Evolutionary conservation across 2,329 filamentous ascomycete genomes (phyloP).

Genomic region (Fusarium camptoceras): DNA sequence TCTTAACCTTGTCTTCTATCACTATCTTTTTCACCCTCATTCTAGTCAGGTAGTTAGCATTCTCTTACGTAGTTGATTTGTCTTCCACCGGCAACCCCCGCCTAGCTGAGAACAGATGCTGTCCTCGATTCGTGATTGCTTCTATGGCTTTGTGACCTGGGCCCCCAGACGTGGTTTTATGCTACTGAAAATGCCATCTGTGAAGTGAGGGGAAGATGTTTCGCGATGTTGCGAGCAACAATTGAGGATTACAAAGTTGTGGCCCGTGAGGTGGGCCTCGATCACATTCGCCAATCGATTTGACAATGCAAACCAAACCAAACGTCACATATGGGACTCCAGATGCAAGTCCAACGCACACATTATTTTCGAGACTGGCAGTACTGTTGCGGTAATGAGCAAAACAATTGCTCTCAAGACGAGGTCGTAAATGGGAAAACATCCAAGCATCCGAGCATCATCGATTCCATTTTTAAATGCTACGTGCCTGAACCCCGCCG

Average conservation of each 20-base stretch:
- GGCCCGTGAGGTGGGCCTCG: neutral
- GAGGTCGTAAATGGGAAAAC: constrained; percentile 41
- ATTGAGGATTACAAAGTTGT: neutral
- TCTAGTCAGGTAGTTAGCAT: neutral
- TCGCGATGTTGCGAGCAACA: neutral
- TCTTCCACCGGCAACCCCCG: neutral
- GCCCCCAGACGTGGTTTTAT: neutral
- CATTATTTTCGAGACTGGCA: constrained; percentile 40
- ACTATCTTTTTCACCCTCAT: constrained; percentile 4
- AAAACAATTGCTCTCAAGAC: constrained; percentile 28
- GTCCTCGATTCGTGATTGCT: neutral
- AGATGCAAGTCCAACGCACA: constrained; percentile 22
- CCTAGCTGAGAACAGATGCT: neutral
- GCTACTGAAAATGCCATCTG: neutral
- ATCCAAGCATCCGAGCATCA: constrained; percentile 55
- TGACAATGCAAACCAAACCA: neutral
- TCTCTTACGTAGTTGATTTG: neutral
- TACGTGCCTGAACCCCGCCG: constrained; percentile 67
- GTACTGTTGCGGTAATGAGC: constrained; percentile 26
- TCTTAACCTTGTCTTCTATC: constrained; percentile 24
- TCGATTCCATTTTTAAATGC: constrained; percentile 68
- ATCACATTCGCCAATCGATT: neutral
- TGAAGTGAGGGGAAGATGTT: neutral
- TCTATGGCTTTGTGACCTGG: neutral
- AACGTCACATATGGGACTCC: constrained; percentile 5